Evolutionary conservation across 1,139 yeast species (phyloP).

Genomic region (Pneumocystis jirovecii): DNA sequence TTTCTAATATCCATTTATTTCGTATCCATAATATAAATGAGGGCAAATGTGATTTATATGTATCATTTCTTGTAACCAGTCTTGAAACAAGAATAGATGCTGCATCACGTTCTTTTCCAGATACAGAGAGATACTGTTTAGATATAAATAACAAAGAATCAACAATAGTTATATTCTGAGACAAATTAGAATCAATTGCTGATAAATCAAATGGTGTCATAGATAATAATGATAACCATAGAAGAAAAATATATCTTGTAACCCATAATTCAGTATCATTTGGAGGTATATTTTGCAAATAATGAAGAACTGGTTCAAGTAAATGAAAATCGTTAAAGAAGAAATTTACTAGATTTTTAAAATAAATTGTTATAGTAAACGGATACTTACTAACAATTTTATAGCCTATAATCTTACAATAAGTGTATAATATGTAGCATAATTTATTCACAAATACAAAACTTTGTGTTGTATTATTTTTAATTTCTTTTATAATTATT

Average conservation of each 20-base stretch:
- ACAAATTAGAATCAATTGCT: slow-evolving; percentile 20
- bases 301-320: slow-evolving; percentile 23
- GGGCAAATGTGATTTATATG: slow-evolving; percentile 2
- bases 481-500: slow-evolving; percentile 9
- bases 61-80: slow-evolving; percentile 29
- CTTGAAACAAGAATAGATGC: slow-evolving; percentile 31
- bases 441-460: slow-evolving; percentile 11
- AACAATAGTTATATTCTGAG: slow-evolving; percentile 21
- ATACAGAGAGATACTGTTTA: slow-evolving; percentile 23
- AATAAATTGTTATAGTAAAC: neutral
- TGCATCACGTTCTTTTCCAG: slow-evolving; percentile 38
- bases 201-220: slow-evolving; percentile 56
- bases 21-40: slow-evolving; percentile 14
- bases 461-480: neutral
- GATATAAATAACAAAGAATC: slow-evolving; percentile 28
- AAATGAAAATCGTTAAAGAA: slow-evolving; percentile 46
- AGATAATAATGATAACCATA: slow-evolving; percentile 60
- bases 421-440: slow-evolving; percentile 32
- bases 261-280: slow-evolving; percentile 31
- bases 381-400: slow-evolving; percentile 33
- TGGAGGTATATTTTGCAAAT: slow-evolving; percentile 13
- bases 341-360: slow-evolving; percentile 24
- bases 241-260: slow-evolving; percentile 40
- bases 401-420: slow-evolving; percentile 52
- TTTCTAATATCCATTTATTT: slow-evolving; percentile 5